These are phyloP conservation scores for Durusdinium trenchii DNA, from an alignment of 73 alveolate species.

Conservation along the genomic window DNA sequence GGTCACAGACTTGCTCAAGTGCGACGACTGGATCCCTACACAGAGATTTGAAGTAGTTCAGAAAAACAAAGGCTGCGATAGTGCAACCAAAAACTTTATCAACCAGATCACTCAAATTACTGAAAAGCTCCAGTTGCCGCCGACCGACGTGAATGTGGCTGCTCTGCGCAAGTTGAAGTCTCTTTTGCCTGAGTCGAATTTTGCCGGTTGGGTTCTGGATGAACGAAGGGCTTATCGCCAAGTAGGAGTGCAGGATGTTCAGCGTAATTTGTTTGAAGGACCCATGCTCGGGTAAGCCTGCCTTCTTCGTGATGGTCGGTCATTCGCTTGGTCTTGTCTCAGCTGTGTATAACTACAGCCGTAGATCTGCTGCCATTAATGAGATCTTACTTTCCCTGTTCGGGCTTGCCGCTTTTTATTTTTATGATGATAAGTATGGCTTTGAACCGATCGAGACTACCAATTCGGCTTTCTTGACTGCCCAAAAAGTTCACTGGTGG, in stretches of 20 bases:
- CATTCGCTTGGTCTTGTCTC: background rate
- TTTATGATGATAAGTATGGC: conserved; percentile 12
- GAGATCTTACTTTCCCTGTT: background rate
- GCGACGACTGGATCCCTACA: too few species aligned
- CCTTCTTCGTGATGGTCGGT: conserved; percentile 36
- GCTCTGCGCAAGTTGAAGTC: background rate
- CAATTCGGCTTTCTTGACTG: background rate
- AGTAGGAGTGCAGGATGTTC: background rate
- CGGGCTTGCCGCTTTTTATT: background rate
- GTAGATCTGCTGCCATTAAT: background rate
- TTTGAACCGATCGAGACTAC: too few species aligned
- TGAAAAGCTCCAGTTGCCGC: conserved; percentile 21
- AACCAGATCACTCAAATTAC: background rate
- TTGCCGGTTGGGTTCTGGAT: conserved; percentile 10
- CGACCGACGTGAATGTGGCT: conserved; percentile 14
- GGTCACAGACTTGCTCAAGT: background rate
- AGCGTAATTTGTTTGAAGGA: background rate
- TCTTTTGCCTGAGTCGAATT: background rate
- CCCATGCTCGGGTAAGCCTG: background rate
- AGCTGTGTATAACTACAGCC: too few species aligned
- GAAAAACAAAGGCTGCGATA: background rate
- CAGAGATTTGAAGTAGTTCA: too few species aligned
- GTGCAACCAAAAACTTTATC: background rate
- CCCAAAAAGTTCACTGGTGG: background rate
- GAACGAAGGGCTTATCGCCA: conserved; percentile 33